These are phyloP conservation scores for Penstemon newberryi DNA, from an alignment of 257 asterid genomes.

Conservation along the genomic window DNA sequence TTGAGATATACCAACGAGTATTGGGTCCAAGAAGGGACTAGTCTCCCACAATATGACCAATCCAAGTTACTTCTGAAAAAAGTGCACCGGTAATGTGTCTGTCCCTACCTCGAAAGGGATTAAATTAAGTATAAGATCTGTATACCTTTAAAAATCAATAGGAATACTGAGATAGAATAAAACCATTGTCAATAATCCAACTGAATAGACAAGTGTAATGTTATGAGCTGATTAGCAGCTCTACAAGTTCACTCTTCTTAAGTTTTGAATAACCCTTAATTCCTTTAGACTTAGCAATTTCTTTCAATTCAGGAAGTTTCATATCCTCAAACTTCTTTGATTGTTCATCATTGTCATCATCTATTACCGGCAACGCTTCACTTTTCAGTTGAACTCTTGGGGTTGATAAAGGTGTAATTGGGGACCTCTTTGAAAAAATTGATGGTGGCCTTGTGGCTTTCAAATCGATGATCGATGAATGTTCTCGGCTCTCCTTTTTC, in stretches of 20 bases:
- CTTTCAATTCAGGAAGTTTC: slow-evolving; percentile 64
- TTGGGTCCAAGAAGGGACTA: not conserved
- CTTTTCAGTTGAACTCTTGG: slow-evolving; percentile 24
- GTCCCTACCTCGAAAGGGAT: no score
- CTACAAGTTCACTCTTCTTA: slow-evolving; percentile 61
- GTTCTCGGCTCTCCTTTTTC: slow-evolving; percentile 38
- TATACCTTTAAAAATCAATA: not conserved
- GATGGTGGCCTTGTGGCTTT: slow-evolving; percentile 51
- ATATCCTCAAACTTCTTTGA: slow-evolving; percentile 45
- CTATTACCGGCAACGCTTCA: slow-evolving; percentile 1
- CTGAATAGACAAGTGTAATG: slow-evolving; percentile 13
- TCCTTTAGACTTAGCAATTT: slow-evolving; percentile 68
- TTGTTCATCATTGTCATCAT: slow-evolving; percentile 21
- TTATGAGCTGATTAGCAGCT: slow-evolving; percentile 42
- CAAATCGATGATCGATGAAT: slow-evolving; percentile 22
- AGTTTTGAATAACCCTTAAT: slow-evolving; percentile 72
- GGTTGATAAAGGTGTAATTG: slow-evolving; percentile 39
- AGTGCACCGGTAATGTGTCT: no score
- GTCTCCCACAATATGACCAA: not conserved
- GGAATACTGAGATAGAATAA: not conserved
- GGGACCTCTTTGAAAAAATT: slow-evolving; percentile 56
- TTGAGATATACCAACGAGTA: no score
- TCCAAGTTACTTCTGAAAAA: not conserved
- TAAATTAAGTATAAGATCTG: no score
- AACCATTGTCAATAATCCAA: not conserved